Evolutionary conservation across 2,329 filamentous ascomycete species (phyloP), one percentile per base, ranked within the genome.

Genomic region (Scopulariopsis brevicaulis): DNA sequence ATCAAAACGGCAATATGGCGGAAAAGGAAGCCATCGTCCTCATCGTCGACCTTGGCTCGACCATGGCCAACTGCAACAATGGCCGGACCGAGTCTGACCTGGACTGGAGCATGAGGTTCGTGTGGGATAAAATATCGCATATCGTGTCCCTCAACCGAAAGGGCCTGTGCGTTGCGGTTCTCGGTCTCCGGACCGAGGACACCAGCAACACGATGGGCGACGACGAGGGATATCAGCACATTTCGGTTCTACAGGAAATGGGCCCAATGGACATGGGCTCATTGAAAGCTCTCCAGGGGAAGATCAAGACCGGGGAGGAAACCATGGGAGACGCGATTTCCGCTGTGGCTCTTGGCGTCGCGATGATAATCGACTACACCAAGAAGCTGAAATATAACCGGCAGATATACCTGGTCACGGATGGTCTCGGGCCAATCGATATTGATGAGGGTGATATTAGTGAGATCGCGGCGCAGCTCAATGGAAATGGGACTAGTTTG

Each of bases 1-100:
- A 22, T 20, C n/a, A 50, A 4, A 50, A 6, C 20, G 5, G 40
- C 60, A 64, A 77, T 58, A 97, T 97, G 93, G 87, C 91, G 12
- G 85, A 89, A 62, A 99, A 99, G 70, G 90, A 97, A 75, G 90
- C 91, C 10, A 94, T 87, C 0, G 83, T 97, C 51, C 99, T 94
- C 71, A 87, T 99, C 64, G 74, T 99, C 60, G 94, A 99, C 73
- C 77, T 96, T 25, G 92, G 91, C 59, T 77, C 75, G 66, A 89
- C 92, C n/a, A 96, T 96, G 89, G 86, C 79, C 59, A 77, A 87
- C 67, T 80, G 77, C 64, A 82, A 84, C 64, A 79, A 83, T 73
- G 90, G 87, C 28, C 84, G 94, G 63, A 69, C 76, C 22, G 82
- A 93, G 69, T 87, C 87, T 3, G 88, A 97, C 69, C 81, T 99